Base-by-base conservation (phyloP, 163 green algal genomes). In the Scenedesmus sp. region DNA sequence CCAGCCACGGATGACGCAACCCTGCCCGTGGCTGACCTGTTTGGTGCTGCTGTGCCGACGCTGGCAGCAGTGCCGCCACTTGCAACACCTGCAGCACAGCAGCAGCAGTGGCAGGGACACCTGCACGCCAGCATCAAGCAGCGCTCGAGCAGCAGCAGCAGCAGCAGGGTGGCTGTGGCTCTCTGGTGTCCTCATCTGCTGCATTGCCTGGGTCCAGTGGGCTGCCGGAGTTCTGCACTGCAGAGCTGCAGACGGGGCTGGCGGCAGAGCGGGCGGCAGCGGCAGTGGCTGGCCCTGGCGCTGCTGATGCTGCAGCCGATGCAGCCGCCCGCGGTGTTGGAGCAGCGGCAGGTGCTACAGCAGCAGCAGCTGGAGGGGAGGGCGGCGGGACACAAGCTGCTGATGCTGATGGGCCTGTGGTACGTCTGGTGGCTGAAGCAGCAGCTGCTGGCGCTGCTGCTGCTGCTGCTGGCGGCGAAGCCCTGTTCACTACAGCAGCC, bases 191-290 rank as follows among this genome's bases (percentile, higher is more conserved):
- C 16, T 15, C 10, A 0, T 44, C 72, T 43, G 35, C 72, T 43
- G 72, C 2, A 24, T 35, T 20, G 18, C 65, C 18, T 78, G 65
- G 30, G 10, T 24, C 15, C 65, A 79, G 56, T n/a, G 15, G 46
- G 44, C 46, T 86, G 44, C 46, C 80, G 5, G 46, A 70, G 13
- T 68, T 86, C 30, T 86, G 80, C 43, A 70, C 80, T 65, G 80
- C 44, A 24, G 80, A 68, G 3, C 43, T 68, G 16, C 42, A 40
- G 24, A 37, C 37, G 44, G 33, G 30, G 33, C 72, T 81, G 0
- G 72, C 72, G 24, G 33, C 35, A 7, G 72, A 81, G 4, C 72
- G 24, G 3, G 72, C 70, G 20, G 70, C 70, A 30, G 37, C 72
- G 26, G 72, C 72, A 44, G n/a, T 2, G 24, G 65, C 65, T 33